Conservation (phyloP, 495 filamentous ascomycete genomes). For the Penicillium nucicola region DNA sequence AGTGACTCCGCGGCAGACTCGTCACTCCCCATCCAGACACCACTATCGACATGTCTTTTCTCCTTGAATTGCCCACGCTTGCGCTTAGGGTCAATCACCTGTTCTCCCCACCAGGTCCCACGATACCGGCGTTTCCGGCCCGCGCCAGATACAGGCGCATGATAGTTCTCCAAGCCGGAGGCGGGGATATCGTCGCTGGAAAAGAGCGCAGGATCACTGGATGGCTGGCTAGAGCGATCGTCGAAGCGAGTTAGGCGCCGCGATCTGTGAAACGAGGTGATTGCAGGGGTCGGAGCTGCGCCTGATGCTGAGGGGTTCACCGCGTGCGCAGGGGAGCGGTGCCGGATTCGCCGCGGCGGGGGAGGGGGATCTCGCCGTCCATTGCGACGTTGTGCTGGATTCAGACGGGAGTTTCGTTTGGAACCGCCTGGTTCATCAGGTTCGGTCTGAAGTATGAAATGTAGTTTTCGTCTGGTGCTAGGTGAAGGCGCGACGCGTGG, state of each 20-base stretch:
- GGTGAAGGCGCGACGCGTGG: conserved; percentile 16
- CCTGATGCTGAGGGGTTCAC: conserved; percentile 4
- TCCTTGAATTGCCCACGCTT: conserved; percentile 56
- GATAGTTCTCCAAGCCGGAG: conserved; percentile 67
- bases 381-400: conserved; percentile 18
- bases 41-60: conserved; percentile 70
- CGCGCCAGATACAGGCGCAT: conserved; percentile 35
- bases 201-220: conserved; percentile 74
- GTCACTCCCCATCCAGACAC: conserved; percentile 78
- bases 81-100: conserved; percentile 42
- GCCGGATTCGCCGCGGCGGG: conserved; percentile 42
- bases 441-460: neutral
- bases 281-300: neutral
- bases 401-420: neutral
- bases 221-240: conserved; percentile 48
- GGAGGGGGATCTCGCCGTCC: conserved; percentile 45
- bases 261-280: conserved; percentile 29
- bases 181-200: conserved; percentile 74
- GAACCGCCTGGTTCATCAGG: neutral
- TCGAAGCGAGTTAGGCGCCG: conserved; percentile 37
- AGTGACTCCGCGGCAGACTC: conserved; percentile 33
- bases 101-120: conserved; percentile 70
- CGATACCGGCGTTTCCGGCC: conserved; percentile 62
- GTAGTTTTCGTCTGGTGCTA: conserved; percentile 3
- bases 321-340: conserved; percentile 31